Percentiles rank a stretch among this genome's conserved stretches.
These are phyloP conservation scores for Forsythia suspensa DNA, from an alignment of 257 asterid genomes.

Conservation along the genomic window DNA sequence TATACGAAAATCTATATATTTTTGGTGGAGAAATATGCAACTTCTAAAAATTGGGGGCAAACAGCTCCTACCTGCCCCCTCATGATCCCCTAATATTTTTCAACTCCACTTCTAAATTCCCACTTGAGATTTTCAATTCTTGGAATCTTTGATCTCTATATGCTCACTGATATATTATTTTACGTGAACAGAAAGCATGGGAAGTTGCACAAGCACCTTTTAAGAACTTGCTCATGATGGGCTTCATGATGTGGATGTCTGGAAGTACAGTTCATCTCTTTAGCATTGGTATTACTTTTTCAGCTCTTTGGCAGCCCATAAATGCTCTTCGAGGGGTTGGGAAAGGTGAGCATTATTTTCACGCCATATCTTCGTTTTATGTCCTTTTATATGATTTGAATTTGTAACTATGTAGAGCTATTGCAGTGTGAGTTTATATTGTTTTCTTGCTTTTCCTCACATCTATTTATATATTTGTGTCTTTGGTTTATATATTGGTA, in stretches of 20 bases:
- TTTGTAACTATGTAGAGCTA: background rate
- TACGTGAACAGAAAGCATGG: conserved; percentile 88
- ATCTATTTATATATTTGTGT: conserved; percentile 2
- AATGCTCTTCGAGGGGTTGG: conserved; percentile 96
- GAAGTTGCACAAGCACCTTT: conserved; percentile 96
- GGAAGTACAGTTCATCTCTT: conserved; percentile 97
- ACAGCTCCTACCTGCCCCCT: background rate
- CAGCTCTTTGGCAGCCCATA: conserved; percentile 93
- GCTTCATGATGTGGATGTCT: conserved; percentile 99
- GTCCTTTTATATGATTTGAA: background rate
- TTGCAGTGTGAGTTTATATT: background rate
- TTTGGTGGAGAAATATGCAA: background rate
- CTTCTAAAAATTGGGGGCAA: background rate
- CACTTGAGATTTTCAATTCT: background rate
- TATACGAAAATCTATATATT: background rate
- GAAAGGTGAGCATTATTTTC: conserved; percentile 58
- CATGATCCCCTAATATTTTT: background rate
- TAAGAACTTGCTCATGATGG: conserved; percentile 95
- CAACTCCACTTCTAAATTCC: background rate
- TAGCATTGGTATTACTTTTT: conserved; percentile 94
- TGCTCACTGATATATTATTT: background rate
- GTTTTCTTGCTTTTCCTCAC: background rate
- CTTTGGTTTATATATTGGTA: background rate
- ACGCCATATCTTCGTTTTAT: background rate
- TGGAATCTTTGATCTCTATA: conserved; percentile 3